Conservation (phyloP, 768 basidiomycete species). For the Lanmaoa rubissima region DNA sequence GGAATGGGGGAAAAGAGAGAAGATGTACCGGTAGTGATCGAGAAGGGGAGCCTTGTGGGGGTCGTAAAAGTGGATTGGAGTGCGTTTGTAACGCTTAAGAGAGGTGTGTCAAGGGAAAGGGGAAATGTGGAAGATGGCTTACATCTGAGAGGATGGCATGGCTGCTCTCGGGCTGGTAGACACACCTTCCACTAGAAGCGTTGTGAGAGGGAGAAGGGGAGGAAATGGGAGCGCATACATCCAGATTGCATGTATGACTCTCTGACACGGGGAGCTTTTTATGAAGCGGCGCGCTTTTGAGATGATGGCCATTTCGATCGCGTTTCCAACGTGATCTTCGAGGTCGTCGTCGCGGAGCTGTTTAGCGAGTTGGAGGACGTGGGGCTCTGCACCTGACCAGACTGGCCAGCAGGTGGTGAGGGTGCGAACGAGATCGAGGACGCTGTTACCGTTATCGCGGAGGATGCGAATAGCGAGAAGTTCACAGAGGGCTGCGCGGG, state of each 20-base stretch:
- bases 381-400: constrained; percentile 69
- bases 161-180: constrained; percentile 85
- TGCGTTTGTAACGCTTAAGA: constrained; percentile 87
- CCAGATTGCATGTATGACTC: constrained; percentile 84
- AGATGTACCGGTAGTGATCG: constrained; percentile 84
- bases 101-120: not conserved
- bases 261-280: constrained; percentile 85
- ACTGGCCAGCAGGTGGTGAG: constrained; percentile 81
- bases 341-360: constrained; percentile 68
- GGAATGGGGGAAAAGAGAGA: not conserved
- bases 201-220: constrained; percentile 15
- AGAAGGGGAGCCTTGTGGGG: constrained; percentile 91
- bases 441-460: constrained; percentile 64
- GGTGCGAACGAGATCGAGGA: constrained; percentile 66
- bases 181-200: constrained; percentile 72
- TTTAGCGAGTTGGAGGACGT: constrained; percentile 54
- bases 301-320: constrained; percentile 90
- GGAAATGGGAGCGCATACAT: constrained; percentile 42
- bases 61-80: constrained; percentile 91
- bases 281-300: constrained; percentile 87
- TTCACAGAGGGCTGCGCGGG: constrained; percentile 85
- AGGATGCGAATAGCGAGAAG: constrained; percentile 81
- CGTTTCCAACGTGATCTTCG: constrained; percentile 83
- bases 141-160: constrained; percentile 92
- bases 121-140: constrained; percentile 17